Evolutionary conservation across 495 filamentous ascomycete genomes (phyloP).

Genomic region (Immersiella caudata): DNA sequence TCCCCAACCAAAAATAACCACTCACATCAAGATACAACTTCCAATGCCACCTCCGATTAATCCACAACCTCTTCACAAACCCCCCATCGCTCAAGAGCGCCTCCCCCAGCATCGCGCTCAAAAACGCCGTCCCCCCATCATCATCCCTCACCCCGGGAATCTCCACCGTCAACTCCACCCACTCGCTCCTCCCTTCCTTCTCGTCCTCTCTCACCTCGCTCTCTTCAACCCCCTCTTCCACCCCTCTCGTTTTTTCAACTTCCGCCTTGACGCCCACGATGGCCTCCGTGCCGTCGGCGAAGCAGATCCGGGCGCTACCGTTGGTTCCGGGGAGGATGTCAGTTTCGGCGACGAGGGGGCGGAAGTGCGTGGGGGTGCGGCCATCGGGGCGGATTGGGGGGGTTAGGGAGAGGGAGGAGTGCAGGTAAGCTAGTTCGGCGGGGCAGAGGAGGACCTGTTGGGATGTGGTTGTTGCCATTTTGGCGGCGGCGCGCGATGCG

Average conservation of each 20-base stretch:
- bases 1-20: conserved; percentile 23
- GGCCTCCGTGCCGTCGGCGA: conserved; percentile 93
- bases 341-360: conserved; percentile 84
- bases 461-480: conserved; percentile 36
- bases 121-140: conserved; percentile 84
- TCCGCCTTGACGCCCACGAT: conserved; percentile 94
- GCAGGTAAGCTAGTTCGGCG: conserved; percentile 94
- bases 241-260: conserved; percentile 68
- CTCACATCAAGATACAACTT: conserved; percentile 91
- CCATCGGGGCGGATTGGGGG: conserved; percentile 90
- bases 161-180: conserved; percentile 84
- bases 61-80: conserved; percentile 71
- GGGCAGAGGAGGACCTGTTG: conserved; percentile 76
- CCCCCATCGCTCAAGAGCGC: conserved; percentile 75
- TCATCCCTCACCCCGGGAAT: conserved; percentile 88
- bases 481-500: background rate
- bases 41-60: conserved; percentile 93
- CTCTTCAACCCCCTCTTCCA: conserved; percentile 34
- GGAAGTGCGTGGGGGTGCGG: conserved; percentile 82
- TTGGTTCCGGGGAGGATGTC: conserved; percentile 87
- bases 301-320: conserved; percentile 89
- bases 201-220: conserved; percentile 26
- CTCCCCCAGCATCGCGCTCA: conserved; percentile 86
- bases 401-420: conserved; percentile 74
- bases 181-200: conserved; percentile 54